These are phyloP conservation scores for Cordyceps fumosorosea DNA, from an alignment of 2,329 filamentous ascomycete genomes.

Conservation along the genomic window DNA sequence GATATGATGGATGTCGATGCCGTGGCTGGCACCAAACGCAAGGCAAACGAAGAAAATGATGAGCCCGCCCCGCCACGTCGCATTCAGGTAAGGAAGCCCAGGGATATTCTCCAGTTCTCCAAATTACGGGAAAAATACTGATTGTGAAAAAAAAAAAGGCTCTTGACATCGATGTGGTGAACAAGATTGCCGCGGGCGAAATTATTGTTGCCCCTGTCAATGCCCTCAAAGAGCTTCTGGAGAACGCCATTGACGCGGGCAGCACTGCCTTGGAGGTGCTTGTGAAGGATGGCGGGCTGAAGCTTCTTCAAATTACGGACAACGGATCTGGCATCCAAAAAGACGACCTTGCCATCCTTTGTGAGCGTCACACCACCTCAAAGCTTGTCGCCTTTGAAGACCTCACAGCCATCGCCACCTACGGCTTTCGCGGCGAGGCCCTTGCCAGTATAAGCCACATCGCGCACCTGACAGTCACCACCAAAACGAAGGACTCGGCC, in stretches of 20 bases:
- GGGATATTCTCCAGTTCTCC: neutral
- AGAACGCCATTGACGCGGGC: conserved; percentile 96
- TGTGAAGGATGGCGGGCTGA: conserved; percentile 91
- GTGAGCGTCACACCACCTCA: conserved; percentile 93
- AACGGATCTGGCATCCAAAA: conserved; percentile 96
- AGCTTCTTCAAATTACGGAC: conserved; percentile 92
- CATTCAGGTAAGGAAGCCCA: conserved; percentile 37
- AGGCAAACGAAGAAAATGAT: conserved; percentile 33
- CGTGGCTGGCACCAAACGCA: conserved; percentile 42
- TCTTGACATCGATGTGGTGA: conserved; percentile 86
- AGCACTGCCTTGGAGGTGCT: conserved; percentile 85
- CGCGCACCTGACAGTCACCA: conserved; percentile 90
- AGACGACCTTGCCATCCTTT: conserved; percentile 86
- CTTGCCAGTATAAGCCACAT: conserved; percentile 98
- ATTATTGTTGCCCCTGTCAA: conserved; percentile 97
- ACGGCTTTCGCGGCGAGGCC: conserved; percentile 96
- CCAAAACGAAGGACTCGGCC: conserved; percentile 79
- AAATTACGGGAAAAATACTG: neutral
- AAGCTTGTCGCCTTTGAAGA: conserved; percentile 94
- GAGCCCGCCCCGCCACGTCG: conserved; percentile 37
- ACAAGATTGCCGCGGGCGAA: conserved; percentile 96
- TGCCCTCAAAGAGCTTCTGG: conserved; percentile 91
- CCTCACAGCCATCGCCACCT: conserved; percentile 80
- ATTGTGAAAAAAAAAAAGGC: conserved; percentile 45
- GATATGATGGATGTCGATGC: conserved; percentile 41